Evolutionary conservation across 139 green algal genomes (phyloP), one percentile per base, ranked within the genome.

Genomic region (Chlorella sp.): DNA sequence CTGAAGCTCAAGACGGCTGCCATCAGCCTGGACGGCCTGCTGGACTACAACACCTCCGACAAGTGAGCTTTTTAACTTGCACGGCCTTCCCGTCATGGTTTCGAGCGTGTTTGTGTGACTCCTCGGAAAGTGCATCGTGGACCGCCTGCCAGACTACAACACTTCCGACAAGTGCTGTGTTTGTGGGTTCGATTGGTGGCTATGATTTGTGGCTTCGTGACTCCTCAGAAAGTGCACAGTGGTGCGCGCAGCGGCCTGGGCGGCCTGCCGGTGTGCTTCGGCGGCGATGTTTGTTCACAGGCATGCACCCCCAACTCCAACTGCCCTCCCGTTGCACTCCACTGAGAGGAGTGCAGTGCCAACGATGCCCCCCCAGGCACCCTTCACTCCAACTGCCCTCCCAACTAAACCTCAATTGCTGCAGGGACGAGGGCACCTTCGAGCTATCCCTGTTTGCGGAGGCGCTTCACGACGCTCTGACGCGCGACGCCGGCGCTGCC

Each of bases 391-490:
- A 7, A 1, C 32, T 20, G 11, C 32, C 44, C 73, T 0, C 73
- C 4, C 56, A 7, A 14, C 75, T 34, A 48, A 9, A 48, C 48
- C 30, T 36, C 41, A 5, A 20, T 0, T 26, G 16, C 36, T 43
- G 62, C 86, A 92, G 81, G 38, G 90, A 92, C 34, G 93, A 96
- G 86, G 77, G 69, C 69, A 94, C 91, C 30, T 88, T 96, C 69
- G 94, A 96, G 90, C 87, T 97, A 78, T 91, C 77, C 9, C 72
- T 97, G 60, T 90, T 95, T 77, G 94, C 94, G 0, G 94, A 97
- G 89, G 84, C 73, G 36, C 89, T 97, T 43, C 87, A 95, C 38
- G 92, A 96, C 62, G 89, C 93, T 85, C 82, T 96, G 46, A 81
- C 81, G 83, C 80, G 90, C 8, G 89, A 92, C 64, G 93, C 91